phyloP scores from a whole-genome alignment of 2,329 filamentous ascomycete genomes.

The Cytospora chrysosperma region DNA sequence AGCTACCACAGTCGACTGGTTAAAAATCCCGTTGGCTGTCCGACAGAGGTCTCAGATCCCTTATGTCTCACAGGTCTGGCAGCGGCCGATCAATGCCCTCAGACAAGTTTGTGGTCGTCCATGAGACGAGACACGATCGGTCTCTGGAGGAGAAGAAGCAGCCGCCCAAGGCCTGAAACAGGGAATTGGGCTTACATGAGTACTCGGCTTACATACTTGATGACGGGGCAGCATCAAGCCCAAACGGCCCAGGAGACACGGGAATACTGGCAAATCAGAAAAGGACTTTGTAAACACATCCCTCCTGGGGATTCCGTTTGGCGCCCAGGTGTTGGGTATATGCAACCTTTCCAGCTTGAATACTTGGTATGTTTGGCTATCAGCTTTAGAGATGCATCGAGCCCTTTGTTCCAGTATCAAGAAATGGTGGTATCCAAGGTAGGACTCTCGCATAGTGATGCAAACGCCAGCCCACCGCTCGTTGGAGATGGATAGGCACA shows the following conservation, averaged over 20 bases:
- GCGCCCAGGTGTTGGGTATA: constrained; percentile 8
- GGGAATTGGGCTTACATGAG: background rate
- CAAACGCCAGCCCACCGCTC: background rate
- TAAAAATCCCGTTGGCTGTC: background rate
- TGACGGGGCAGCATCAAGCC: too few relatives aligned
- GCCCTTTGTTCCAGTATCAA: background rate
- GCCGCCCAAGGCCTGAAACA: background rate
- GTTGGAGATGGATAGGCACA: background rate
- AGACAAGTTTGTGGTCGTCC: background rate
- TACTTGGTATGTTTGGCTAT: background rate
- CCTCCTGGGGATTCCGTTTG: background rate
- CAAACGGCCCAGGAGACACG: too few relatives aligned
- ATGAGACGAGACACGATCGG: background rate
- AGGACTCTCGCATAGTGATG: background rate
- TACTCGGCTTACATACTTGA: too few relatives aligned
- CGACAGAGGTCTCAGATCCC: background rate
- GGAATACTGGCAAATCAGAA: too few relatives aligned
- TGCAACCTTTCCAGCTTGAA: constrained; percentile 2
- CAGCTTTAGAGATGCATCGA: background rate
- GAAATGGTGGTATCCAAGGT: background rate
- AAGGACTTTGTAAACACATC: background rate
- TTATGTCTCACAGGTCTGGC: background rate
- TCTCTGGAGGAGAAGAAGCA: too few relatives aligned
- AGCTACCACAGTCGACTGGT: background rate
- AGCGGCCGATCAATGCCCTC: background rate